Percentiles rank a stretch among this genome's conserved stretches.
Conservation (phyloP, 257 asterid species). For the Solanum etuberosum region DNA sequence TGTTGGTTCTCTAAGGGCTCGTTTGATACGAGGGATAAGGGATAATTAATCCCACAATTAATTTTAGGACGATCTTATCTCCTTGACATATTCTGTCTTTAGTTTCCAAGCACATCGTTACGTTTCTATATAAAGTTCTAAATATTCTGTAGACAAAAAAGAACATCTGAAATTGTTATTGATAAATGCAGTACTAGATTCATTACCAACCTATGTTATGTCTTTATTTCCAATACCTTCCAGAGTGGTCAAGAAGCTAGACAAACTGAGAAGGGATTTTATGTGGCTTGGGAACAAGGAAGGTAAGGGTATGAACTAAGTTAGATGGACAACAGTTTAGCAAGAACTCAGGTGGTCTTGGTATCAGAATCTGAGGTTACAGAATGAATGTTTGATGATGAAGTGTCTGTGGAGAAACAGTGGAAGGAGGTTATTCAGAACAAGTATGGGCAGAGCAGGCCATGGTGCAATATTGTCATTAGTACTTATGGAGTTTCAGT, state of each 20-base stretch:
- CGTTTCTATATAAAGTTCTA: neutral
- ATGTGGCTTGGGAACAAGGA: neutral
- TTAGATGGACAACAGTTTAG: neutral
- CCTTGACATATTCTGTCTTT: neutral
- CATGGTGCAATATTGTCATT: neutral
- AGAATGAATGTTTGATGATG: neutral
- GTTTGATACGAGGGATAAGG: neutral
- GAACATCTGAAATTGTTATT: neutral
- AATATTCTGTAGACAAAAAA: neutral
- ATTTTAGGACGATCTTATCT: neutral
- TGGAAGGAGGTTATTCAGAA: neutral
- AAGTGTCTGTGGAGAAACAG: neutral
- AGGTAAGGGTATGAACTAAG: neutral
- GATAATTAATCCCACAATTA: neutral
- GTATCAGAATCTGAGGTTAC: neutral
- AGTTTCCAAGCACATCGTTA: neutral
- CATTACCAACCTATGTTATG: neutral
- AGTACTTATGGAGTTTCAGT: neutral
- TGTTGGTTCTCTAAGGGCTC: neutral
- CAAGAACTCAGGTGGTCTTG: neutral
- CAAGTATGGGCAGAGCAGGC: neutral
- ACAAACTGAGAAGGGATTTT: neutral
- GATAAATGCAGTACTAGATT: neutral
- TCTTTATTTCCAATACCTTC: neutral
- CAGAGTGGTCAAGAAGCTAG: neutral